Evolutionary conservation across 2,329 filamentous ascomycete species (phyloP).

Genomic region (Tolypocladium guangdongense): DNA sequence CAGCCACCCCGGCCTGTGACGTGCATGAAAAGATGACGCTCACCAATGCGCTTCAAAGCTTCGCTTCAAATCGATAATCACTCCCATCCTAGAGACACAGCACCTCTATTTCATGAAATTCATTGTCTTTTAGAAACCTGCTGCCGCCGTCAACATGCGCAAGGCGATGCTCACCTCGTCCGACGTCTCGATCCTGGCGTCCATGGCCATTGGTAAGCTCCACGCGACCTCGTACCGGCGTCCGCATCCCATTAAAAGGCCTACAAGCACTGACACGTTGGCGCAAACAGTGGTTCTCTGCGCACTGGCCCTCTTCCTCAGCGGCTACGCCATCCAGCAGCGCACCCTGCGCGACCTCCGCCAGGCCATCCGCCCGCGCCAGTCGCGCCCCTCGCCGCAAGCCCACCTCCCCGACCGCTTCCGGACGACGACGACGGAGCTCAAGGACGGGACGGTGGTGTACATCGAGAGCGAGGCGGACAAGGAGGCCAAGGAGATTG

Average conservation of each 20-base stretch:
- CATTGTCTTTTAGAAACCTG: too few species aligned
- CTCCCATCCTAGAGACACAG: background rate
- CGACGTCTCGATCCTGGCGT: constrained; percentile 59
- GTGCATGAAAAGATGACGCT: background rate
- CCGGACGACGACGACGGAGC: constrained; percentile 30
- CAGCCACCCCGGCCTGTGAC: constrained; percentile 3
- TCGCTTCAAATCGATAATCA: background rate
- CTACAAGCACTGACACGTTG: constrained; percentile 3
- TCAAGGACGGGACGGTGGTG: constrained; percentile 34
- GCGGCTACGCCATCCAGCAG: constrained; percentile 81
- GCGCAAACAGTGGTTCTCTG: constrained; percentile 54
- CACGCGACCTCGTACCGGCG: background rate
- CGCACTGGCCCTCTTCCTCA: constrained; percentile 74
- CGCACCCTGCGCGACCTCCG: constrained; percentile 71
- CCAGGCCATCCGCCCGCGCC: constrained; percentile 48
- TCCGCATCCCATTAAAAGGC: constrained; percentile 8
- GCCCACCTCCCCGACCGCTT: constrained; percentile 41
- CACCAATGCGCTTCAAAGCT: background rate
- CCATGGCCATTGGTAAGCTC: constrained; percentile 48
- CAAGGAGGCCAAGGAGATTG: constrained; percentile 13
- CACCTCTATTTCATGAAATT: background rate
- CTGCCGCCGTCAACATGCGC: constrained; percentile 13
- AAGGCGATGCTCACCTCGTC: constrained; percentile 53
- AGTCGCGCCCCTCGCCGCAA: constrained; percentile 34
- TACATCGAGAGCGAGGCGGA: constrained; percentile 25